Percentiles rank a stretch among this genome's conserved stretches.
phyloP scores from a whole-genome alignment of 2,329 filamentous ascomycete genomes.

The Paramyrothecium sp. region DNA sequence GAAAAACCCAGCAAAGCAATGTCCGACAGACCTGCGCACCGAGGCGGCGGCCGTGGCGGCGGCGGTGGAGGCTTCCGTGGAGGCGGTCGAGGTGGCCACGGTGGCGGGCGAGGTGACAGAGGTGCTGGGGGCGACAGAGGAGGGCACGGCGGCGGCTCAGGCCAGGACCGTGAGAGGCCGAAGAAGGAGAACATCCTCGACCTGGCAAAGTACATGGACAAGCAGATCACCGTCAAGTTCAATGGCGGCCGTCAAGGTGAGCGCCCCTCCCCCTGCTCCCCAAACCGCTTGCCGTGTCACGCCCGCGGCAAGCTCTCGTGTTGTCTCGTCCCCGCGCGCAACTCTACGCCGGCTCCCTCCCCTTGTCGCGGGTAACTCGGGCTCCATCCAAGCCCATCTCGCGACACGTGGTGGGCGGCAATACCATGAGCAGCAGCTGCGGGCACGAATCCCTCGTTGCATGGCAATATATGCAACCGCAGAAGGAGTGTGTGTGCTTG shows the following conservation, averaged over 20 bases:
- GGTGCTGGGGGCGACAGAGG: constrained; percentile 23
- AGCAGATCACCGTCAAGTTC: constrained; percentile 93
- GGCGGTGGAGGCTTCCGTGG: constrained; percentile 37
- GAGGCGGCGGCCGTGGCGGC: constrained; percentile 42
- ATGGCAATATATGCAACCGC: neutral
- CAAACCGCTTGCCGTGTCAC: no score
- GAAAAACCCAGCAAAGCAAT: constrained; percentile 24
- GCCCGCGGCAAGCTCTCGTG: no score
- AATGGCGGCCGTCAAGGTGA: constrained; percentile 88
- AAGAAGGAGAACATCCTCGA: constrained; percentile 99
- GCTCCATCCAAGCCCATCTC: no score
- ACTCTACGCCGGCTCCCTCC: neutral
- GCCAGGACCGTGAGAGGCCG: constrained; percentile 65
- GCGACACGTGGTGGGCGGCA: neutral
- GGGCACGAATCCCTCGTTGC: neutral
- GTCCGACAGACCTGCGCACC: constrained; percentile 49
- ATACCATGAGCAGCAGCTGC: neutral
- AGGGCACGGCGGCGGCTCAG: constrained; percentile 34
- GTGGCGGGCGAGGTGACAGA: constrained; percentile 28
- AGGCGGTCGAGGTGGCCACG: constrained; percentile 46
- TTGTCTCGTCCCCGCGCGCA: no score
- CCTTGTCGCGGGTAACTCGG: neutral
- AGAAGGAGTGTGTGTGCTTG: neutral
- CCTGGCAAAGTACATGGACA: constrained; percentile 94
- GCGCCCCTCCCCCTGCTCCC: constrained; percentile 14